phyloP scores from a whole-genome alignment of 306 rosid species.

The Canavalia gladiata region DNA sequence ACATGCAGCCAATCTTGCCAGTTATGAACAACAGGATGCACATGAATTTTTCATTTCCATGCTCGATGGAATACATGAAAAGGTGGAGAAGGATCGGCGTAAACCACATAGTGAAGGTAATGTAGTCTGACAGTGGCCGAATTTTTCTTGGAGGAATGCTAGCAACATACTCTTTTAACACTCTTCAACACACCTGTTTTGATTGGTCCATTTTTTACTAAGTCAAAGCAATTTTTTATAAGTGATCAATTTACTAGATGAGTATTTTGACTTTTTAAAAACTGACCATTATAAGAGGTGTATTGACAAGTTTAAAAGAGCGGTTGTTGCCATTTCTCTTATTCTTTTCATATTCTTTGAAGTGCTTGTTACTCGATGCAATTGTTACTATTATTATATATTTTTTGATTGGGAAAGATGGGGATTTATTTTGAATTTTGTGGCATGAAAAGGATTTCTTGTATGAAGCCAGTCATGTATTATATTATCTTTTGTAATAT shows the following conservation, averaged over 20 bases:
- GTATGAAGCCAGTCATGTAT: not conserved
- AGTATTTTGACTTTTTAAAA: no score
- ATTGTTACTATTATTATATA: not conserved
- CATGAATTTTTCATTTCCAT: slow-evolving; percentile 98
- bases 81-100: slow-evolving; percentile 77
- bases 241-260: no score
- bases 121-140: slow-evolving; percentile 26
- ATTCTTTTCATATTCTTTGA: slow-evolving; percentile 6
- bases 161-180: no score
- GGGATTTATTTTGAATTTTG: slow-evolving; percentile 23
- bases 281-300: no score
- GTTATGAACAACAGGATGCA: slow-evolving; percentile 98
- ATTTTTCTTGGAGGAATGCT: not conserved
- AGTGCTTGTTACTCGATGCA: slow-evolving; percentile 5
- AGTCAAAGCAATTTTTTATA: no score
- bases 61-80: slow-evolving; percentile 96
- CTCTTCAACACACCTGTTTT: no score
- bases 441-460: slow-evolving; percentile 7
- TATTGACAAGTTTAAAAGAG: no score
- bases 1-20: slow-evolving; percentile 91
- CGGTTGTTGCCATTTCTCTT: no score
- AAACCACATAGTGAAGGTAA: slow-evolving; percentile 84
- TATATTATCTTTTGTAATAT: slow-evolving; percentile 7
- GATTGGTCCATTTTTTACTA: no score
- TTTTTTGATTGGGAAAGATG: not conserved